Base-by-base conservation (phyloP, 306 rosid genomes). In the Citrullus mucosospermus region DNA sequence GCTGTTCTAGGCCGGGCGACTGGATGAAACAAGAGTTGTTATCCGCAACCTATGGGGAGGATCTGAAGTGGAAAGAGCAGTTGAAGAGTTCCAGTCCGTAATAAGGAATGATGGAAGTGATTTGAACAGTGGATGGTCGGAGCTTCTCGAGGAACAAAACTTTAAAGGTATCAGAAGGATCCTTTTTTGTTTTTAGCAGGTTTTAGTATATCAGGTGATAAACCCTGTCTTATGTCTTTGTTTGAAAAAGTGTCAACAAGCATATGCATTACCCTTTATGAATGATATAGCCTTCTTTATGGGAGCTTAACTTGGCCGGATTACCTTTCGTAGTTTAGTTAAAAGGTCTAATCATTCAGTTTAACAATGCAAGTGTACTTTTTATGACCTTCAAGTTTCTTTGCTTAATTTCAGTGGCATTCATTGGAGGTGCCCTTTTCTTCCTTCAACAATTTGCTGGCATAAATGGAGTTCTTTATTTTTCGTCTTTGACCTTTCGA, bases 361-460 rank as follows among this genome's bases (percentile, higher is more conserved):
- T 70, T 48, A 39, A 36, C 43, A 48, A 25, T 71, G 43, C 34
- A 15, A 48, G 20, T 14, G 14, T 20, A 71, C 41, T 75, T 75
- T 32, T 30, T 70, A 73, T 76, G 72, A 30, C 3, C 38, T 15
- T 66, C 71, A 55, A 34, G 51, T 73, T 69, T 78, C 70, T 81
- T 82, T 82, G 81, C 79, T 54, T 75, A 82, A 78, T 83, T 88
- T 87, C 96, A 93, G 98, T 86, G 85, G 89, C 97, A 70, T 83
- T 88, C 75, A 85, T 90, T 41, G 98, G 98, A 82, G 94, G 88
- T 58, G 74, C 93, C 63, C 97, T 93, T 54, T 91, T 93, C 83
- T 83, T 85, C 62, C 96, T 93, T 82, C 98, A 93, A 87, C 98
- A 93, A 78, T 91, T 93, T 81, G 84, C 96, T 6, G 98, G 97